Evolutionary conservation across 1,139 yeast species (phyloP), one percentile per base, ranked within the genome.

Genomic region (Lodderomyces elongisporus): DNA sequence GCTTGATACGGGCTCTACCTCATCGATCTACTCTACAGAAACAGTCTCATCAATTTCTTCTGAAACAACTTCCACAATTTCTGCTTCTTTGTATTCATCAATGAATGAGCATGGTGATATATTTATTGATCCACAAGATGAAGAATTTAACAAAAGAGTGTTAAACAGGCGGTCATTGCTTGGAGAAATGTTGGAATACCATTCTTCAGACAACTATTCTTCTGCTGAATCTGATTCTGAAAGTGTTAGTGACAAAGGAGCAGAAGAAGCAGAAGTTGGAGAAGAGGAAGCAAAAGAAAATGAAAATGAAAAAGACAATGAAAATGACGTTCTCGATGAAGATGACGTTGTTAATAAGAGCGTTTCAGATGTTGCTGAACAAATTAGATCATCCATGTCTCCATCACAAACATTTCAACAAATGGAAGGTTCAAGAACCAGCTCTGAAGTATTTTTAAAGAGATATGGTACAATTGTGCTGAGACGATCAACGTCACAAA

Each of bases 161-260:
- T 46, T 49, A 33, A 60, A 67, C 43, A 54, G 74, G 38, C 58
- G 66, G 38, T 65, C 71, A 3, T 58, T 68, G 50, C 50, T 68
- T 39, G 70, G 71, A 15, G 73, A 67, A 12, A 67, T 68, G 74
- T 54, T 68, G 36, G 74, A 66, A 36, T 66, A 66, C 39, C 60
- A 56, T 21, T 66, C 72, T 2, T 4, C 6, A 4, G 28, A 25
- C 13, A 14, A 25, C 13, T 13, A 14, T 13, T n/a, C n/a, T n/a
- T 5, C 15, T 12, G 16, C 4, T 6, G 12, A n/a, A 25, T 64
- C 56, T 28, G 51, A 46, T n/a, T 57, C 48, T 17, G 41, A 35
- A 3, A 23, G 30, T 7, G 38, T 35, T 8, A 28, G 28, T 2
- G 34, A 27, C 6, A 25, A 28, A 18, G 14, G 24, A 17, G 27